Evolutionary conservation across 805 yeast genomes (phyloP), one percentile per base, ranked within the genome.

Genomic region (Kodamaea sagamina): DNA sequence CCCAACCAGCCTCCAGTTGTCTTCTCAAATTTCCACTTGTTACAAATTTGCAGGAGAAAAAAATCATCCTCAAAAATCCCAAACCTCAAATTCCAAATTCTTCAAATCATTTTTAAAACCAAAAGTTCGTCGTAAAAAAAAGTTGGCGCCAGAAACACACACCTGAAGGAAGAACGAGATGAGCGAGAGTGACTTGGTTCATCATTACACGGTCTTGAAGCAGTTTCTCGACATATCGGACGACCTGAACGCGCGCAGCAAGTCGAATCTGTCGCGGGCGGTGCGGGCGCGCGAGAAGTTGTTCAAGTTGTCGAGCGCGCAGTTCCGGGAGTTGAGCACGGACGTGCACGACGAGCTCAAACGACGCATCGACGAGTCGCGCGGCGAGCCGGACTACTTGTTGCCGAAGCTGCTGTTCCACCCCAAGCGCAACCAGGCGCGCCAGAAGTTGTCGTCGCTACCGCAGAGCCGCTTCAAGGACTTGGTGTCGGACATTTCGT

Each of bases 331-430:
- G 62, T 77, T 93, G 46, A 81, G 95, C 51, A 89, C 97, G 2
- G 99, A 93, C 62, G 97, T 93, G 9, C 86, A 82, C 60, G 99
- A 93, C 64, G 99, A 93, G 63, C 70, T 93, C 47, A 80, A 81
- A 55, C 78, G 99, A 57, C 76, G 99, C 49, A 75, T 78, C 32
- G 78, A 72, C 50, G 84, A 82, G 51, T 72, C 77, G 28, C 68
- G 77, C 40, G 72, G 76, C 22, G 79, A 78, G 50, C 82, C 86
- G 1, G 81, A 78, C 42, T 81, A 76, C 55, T 71, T 92, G 41
- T 71, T 81, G 29, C 90, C 96, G 4, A 79, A 80, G 54, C 72
- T 78, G 5, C 74, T 76, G 13, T 89, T 88, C 66, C 99, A 93
- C 63, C 90, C 95, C 32, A 90, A 89, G 59, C 78, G 99, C 58